Evolutionary conservation across 2,329 filamentous ascomycete species (phyloP).

Genomic region (Pseudocercospora fuligena): DNA sequence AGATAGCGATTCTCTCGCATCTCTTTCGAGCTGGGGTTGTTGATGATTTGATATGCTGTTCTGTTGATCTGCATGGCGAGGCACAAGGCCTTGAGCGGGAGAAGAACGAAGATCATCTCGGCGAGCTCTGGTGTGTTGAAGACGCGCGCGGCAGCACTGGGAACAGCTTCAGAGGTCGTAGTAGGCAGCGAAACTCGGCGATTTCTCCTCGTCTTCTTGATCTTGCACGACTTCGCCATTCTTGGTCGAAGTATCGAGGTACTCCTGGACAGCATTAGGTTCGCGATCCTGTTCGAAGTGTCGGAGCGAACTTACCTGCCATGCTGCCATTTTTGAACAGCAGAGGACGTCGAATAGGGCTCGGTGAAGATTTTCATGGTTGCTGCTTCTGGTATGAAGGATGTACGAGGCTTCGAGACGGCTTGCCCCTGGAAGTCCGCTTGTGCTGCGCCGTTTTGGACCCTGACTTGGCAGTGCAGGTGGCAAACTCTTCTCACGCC

Average conservation of each 20-base stretch:
- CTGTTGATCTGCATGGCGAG: neutral
- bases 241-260: neutral
- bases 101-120: neutral
- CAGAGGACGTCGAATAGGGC: neutral
- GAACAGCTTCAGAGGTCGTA: neutral
- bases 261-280: neutral
- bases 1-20: neutral
- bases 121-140: conserved; percentile 10
- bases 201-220: neutral
- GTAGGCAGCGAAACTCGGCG: neutral
- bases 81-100: neutral
- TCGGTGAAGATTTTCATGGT: neutral
- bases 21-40: neutral
- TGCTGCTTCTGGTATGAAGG: neutral
- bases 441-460: neutral
- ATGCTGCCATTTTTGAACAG: neutral
- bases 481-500: neutral
- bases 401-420: neutral
- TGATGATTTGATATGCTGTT: neutral
- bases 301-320: neutral
- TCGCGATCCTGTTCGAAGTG: neutral
- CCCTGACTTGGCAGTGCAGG: neutral
- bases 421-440: neutral
- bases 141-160: neutral
- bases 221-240: neutral